A percentile compares a stretch with the other conserved stretches of the same genome.
These are phyloP conservation scores for Evernia prunastri DNA, from an alignment of 495 filamentous ascomycete genomes.

Conservation along the genomic window DNA sequence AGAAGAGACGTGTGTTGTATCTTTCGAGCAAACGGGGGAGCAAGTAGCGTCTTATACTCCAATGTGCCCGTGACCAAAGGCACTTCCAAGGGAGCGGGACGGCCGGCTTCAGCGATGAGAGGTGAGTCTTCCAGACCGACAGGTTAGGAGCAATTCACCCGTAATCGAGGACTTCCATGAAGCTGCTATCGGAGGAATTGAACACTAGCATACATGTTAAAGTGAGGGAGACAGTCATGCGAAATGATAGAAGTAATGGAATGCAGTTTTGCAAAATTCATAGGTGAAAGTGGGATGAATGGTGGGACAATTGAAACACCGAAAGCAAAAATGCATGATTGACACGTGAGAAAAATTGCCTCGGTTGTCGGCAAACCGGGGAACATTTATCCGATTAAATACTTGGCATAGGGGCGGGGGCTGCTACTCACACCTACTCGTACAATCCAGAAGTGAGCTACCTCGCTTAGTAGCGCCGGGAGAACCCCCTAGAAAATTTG, in stretches of 20 bases:
- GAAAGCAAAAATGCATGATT: neutral
- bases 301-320: neutral
- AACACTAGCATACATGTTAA: neutral
- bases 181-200: neutral
- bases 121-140: neutral
- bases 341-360: neutral
- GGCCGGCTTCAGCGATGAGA: neutral
- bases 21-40: neutral
- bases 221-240: neutral
- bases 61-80: neutral
- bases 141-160: constrained; percentile 6
- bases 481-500: too few species aligned
- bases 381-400: neutral
- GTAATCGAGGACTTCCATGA: constrained; percentile 14
- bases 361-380: neutral
- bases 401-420: too few species aligned
- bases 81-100: neutral
- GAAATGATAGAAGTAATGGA: neutral
- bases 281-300: neutral
- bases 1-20: neutral
- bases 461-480: too few species aligned
- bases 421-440: too few species aligned
- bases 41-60: neutral
- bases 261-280: neutral
- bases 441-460: too few species aligned